A percentile compares a stretch with the other conserved stretches of the same genome.
Evolutionary conservation across 139 green algal genomes (phyloP).

Genomic region (Helicosporidium sp.): DNA sequence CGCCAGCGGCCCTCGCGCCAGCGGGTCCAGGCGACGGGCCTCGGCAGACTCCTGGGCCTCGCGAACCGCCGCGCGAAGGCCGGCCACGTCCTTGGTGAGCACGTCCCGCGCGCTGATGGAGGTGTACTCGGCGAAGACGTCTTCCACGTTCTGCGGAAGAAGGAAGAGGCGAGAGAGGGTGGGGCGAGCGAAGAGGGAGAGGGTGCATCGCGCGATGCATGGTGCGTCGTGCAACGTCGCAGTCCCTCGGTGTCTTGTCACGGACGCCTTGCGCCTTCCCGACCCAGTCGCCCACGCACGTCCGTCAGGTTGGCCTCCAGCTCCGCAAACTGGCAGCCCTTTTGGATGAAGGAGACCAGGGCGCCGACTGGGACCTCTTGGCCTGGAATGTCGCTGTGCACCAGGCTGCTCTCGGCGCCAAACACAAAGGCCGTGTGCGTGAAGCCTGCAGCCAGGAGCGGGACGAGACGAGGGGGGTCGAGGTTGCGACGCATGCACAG

Average conservation of each 20-base stretch:
- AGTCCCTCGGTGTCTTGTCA: no score
- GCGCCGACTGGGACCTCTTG: constrained; percentile 73
- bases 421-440: constrained; percentile 84
- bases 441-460: constrained; percentile 54
- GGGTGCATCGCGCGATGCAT: no score
- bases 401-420: constrained; percentile 60
- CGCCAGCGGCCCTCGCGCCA: not conserved
- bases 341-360: constrained; percentile 85
- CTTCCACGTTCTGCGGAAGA: constrained; percentile 31
- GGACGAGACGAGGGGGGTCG: not conserved
- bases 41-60: not conserved
- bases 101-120: constrained; percentile 66
- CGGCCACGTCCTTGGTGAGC: constrained; percentile 65
- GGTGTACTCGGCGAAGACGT: constrained; percentile 66
- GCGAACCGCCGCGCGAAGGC: constrained; percentile 45
- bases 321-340: constrained; percentile 91
- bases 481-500: no score
- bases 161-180: not conserved
- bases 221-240: no score
- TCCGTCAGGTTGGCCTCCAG: constrained; percentile 86
- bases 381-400: constrained; percentile 38
- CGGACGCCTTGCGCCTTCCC: not conserved
- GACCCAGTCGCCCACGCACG: constrained; percentile 21
- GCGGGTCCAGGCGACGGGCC: not conserved
- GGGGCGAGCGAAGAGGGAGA: not conserved